A percentile compares a stretch with the other conserved stretches of the same genome.
phyloP scores from a whole-genome alignment of 108 stramenopile genomes.

The Epipyxis sp. region DNA sequence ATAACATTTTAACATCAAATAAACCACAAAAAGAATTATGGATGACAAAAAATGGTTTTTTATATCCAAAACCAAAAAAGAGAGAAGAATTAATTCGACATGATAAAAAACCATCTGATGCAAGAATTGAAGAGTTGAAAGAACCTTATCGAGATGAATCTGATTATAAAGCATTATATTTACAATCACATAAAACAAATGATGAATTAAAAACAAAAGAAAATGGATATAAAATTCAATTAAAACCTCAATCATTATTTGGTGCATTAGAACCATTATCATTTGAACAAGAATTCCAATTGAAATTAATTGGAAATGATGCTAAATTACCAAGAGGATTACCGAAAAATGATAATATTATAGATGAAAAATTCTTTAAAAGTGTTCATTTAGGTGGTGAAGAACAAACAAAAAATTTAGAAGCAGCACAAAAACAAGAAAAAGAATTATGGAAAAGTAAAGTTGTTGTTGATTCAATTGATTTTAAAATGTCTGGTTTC shows the following conservation, averaged over 20 bases:
- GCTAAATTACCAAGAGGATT: constrained; percentile 44
- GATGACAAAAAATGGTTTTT: constrained; percentile 45
- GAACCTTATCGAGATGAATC: constrained; percentile 43
- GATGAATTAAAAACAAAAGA: background rate
- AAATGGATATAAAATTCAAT: constrained; percentile 28
- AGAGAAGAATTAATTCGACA: constrained; percentile 41
- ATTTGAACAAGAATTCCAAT: constrained; percentile 39
- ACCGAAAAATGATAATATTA: background rate
- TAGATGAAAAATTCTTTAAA: constrained; percentile 45
- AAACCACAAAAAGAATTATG: constrained; percentile 32
- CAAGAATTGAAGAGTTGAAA: constrained; percentile 46
- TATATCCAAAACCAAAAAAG: constrained; percentile 46
- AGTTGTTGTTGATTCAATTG: constrained; percentile 54
- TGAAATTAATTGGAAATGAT: constrained; percentile 36
- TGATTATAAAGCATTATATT: background rate
- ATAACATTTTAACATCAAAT: too few species aligned
- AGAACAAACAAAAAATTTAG: constrained; percentile 33
- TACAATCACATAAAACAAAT: background rate
- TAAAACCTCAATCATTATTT: constrained; percentile 19
- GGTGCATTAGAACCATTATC: constrained; percentile 31
- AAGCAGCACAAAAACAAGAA: constrained; percentile 38
- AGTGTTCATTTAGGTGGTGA: constrained; percentile 55
- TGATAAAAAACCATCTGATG: constrained; percentile 44
- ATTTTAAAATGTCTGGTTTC: constrained; percentile 52
- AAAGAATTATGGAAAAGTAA: constrained; percentile 22